Percentiles rank a stretch among this genome's conserved stretches.
phyloP scores from a whole-genome alignment of 495 filamentous ascomycete species.

The Parmelia sp. region DNA sequence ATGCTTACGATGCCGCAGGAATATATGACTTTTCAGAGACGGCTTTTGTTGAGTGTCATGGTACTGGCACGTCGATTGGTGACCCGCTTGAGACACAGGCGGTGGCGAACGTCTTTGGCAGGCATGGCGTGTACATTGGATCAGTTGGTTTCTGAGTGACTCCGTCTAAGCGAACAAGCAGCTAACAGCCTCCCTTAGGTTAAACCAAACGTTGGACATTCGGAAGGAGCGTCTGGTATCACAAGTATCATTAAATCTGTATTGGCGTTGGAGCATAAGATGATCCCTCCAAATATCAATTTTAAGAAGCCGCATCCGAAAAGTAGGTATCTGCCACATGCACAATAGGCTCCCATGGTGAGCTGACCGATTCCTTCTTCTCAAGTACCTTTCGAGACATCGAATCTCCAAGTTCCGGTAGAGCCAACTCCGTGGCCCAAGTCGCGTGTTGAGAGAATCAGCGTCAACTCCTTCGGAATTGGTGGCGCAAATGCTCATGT shows the following conservation, averaged over 20 bases:
- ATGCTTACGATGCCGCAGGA: slow-evolving; percentile 30
- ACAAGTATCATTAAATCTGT: slow-evolving; percentile 26
- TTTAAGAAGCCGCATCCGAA: slow-evolving; percentile 27
- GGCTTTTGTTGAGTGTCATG: slow-evolving; percentile 34
- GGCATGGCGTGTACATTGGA: too few relatives aligned
- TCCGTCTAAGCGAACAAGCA: too few relatives aligned
- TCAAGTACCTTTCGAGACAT: too few relatives aligned
- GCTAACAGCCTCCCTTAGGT: too few relatives aligned
- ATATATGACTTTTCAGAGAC: slow-evolving; percentile 29
- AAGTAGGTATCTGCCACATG: too few relatives aligned
- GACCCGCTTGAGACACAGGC: slow-evolving; percentile 7
- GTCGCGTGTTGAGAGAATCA: slow-evolving; percentile 22
- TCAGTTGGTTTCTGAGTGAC: too few relatives aligned
- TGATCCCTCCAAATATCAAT: slow-evolving; percentile 29
- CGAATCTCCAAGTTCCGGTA: slow-evolving; percentile 24
- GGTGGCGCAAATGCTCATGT: slow-evolving; percentile 33
- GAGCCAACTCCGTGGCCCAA: slow-evolving; percentile 32
- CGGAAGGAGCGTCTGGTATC: slow-evolving; percentile 38
- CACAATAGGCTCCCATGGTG: too few relatives aligned
- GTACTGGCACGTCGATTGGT: slow-evolving; percentile 33
- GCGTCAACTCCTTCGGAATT: slow-evolving; percentile 35
- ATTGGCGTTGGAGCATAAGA: slow-evolving; percentile 23
- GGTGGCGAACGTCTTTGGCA: slow-evolving; percentile 29
- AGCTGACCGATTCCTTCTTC: too few relatives aligned
- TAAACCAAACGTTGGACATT: slow-evolving; percentile 46